A percentile compares a stretch with the other conserved stretches of the same genome.
Evolutionary conservation across 352 stramenopile genomes (phyloP).

Genomic region (Phytophthora podocarpi): DNA sequence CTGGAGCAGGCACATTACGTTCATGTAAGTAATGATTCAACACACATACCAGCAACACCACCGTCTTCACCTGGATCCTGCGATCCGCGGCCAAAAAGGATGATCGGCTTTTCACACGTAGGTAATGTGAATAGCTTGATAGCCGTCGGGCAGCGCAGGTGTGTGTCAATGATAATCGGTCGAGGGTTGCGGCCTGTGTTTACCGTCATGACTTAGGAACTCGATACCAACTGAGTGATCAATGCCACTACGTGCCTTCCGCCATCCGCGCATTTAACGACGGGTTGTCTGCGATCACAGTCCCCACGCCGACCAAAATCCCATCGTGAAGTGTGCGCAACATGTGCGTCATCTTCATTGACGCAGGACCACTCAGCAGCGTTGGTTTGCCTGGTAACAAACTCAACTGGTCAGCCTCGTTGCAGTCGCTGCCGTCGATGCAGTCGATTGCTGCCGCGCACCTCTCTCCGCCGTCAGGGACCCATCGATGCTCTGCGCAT

Average conservation of each 20-base stretch:
- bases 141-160: constrained; percentile 59
- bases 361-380: constrained; percentile 66
- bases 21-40: background rate
- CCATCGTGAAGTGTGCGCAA: constrained; percentile 86
- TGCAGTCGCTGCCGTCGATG: background rate
- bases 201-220: background rate
- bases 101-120: constrained; percentile 71
- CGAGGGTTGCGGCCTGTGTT: constrained; percentile 59
- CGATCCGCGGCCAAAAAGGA: constrained; percentile 45
- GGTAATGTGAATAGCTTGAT: constrained; percentile 84
- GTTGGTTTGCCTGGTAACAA: constrained; percentile 57
- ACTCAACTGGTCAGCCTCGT: background rate
- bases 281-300: constrained; percentile 86
- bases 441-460: constrained; percentile 11
- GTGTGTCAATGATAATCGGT: constrained; percentile 80
- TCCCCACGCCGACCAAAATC: constrained; percentile 89
- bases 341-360: constrained; percentile 89
- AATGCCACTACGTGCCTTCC: constrained; percentile 35
- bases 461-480: constrained; percentile 73
- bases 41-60: background rate
- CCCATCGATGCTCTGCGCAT: constrained; percentile 91
- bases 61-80: constrained; percentile 29
- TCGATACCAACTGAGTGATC: background rate
- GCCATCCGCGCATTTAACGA: constrained; percentile 80
- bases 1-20: constrained; percentile 26